Percentiles rank a stretch among this genome's conserved stretches.
These are phyloP conservation scores for Solanum chacoense DNA, from an alignment of 305 asterid genomes.

Conservation along the genomic window DNA sequence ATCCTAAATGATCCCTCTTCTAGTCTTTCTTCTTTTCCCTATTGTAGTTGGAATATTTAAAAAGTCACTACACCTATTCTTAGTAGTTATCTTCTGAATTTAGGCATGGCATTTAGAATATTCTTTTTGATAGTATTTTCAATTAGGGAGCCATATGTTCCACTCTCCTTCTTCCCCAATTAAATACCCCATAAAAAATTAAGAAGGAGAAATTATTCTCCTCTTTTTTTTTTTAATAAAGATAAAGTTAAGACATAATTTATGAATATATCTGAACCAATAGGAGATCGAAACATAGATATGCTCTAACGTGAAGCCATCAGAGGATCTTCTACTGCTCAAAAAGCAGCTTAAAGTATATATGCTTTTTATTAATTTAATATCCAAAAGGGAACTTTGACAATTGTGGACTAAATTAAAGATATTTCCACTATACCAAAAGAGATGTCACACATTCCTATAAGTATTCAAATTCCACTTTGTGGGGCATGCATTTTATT, in stretches of 20 bases:
- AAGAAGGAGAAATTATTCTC: background rate
- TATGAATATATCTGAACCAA: background rate
- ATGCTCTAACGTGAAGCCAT: background rate
- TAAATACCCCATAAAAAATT: background rate
- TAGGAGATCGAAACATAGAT: background rate
- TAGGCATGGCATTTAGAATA: background rate
- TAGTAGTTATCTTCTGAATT: background rate
- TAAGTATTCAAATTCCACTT: background rate
- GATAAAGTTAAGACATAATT: background rate
- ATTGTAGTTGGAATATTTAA: background rate
- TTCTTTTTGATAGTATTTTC: background rate
- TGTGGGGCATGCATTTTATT: background rate
- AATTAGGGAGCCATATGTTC: background rate
- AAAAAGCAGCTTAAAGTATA: conserved; percentile 2
- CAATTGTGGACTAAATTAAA: background rate
- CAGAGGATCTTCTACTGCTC: background rate
- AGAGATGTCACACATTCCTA: background rate
- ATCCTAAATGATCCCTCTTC: background rate
- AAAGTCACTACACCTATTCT: background rate
- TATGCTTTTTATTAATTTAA: background rate
- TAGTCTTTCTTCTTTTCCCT: background rate
- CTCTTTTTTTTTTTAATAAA: background rate
- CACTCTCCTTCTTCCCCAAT: background rate
- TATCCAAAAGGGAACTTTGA: background rate
- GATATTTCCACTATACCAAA: background rate